A percentile compares a stretch with the other conserved stretches of the same genome.
Evolutionary conservation across 2,329 filamentous ascomycete species (phyloP).

Genomic region (Xylariaceae sp.): DNA sequence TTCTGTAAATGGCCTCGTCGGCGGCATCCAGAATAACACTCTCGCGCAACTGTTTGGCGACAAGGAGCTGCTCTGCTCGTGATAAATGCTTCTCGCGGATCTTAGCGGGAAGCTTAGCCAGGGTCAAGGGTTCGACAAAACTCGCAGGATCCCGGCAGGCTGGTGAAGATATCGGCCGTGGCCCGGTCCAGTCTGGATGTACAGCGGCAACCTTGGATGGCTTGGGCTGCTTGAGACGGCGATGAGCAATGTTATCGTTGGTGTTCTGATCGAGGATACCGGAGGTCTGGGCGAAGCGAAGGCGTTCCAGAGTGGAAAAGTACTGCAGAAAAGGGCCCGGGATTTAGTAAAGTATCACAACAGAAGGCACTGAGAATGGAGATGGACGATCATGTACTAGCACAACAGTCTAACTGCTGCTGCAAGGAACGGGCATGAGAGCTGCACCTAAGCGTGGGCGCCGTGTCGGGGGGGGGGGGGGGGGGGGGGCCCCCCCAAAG

Average conservation of each 20-base stretch:
- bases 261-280: conserved; percentile 15
- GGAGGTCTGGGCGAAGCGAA: conserved; percentile 50
- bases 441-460: no score
- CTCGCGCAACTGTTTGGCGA: conserved; percentile 47
- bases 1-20: conserved; percentile 47
- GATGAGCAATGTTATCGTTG: conserved; percentile 4
- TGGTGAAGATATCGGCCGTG: conserved; percentile 16
- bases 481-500: conserved; percentile 13
- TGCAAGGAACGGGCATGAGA: no score
- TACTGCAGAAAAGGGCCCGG: conserved; percentile 36
- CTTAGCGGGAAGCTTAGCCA: conserved; percentile 62
- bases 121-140: conserved; percentile 57
- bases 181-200: conserved; percentile 1
- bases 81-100: conserved; percentile 63
- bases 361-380: conserved; percentile 3
- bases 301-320: conserved; percentile 56
- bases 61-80: conserved; percentile 57
- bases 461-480: no score
- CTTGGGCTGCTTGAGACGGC: not conserved
- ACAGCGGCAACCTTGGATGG: conserved; percentile 2
- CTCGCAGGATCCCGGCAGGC: conserved; percentile 24
- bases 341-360: conserved; percentile 12
- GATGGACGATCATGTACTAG: not conserved
- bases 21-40: conserved; percentile 51
- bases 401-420: not conserved